These are phyloP conservation scores for Fusarium anguioides DNA, from an alignment of 2,329 filamentous ascomycete species.

Conservation along the genomic window DNA sequence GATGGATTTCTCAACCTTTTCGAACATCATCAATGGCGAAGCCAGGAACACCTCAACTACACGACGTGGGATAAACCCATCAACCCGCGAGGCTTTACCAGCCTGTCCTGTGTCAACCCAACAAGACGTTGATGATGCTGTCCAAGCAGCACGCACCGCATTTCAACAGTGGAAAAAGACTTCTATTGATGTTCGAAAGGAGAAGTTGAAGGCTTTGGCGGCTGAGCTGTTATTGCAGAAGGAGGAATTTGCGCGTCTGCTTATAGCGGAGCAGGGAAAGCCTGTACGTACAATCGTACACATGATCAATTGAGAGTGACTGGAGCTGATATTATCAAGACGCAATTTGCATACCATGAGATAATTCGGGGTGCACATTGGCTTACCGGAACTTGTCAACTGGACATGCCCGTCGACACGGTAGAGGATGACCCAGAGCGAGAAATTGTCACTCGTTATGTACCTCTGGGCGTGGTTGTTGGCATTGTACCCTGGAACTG, in stretches of 20 bases:
- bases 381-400: neutral
- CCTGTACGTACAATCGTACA: neutral
- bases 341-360: neutral
- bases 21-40: conserved; percentile 1
- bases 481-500: conserved; percentile 6
- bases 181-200: neutral
- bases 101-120: neutral
- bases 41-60: neutral
- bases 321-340: neutral
- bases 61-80: neutral
- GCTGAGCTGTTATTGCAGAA: neutral
- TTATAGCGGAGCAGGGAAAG: conserved; percentile 1
- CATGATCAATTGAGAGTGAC: rapidly evolving
- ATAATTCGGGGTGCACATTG: neutral
- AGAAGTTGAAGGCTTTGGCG: neutral
- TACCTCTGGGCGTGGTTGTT: conserved; percentile 1
- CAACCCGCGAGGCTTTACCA: neutral
- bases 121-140: neutral
- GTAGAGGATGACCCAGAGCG: neutral
- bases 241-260: neutral
- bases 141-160: neutral
- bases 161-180: neutral
- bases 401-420: neutral
- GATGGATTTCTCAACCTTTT: conserved; percentile 1
- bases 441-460: neutral